Evolutionary conservation across 768 basidiomycete species (phyloP), one percentile per base, ranked within the genome.

Genomic region (Pleurotus eryngii): DNA sequence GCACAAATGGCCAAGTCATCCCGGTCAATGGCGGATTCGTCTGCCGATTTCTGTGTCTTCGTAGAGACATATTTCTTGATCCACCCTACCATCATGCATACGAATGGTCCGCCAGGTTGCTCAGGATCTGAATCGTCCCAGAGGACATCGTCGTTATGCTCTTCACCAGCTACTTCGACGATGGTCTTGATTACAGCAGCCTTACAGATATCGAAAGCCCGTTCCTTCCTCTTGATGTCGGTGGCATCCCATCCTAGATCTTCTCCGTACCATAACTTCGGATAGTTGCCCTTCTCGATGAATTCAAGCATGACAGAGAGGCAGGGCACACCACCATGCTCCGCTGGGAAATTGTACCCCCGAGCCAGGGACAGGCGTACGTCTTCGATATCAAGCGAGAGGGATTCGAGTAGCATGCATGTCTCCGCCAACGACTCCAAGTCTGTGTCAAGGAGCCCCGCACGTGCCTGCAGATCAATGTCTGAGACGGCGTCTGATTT

Each of bases 1-100:
- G 90, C 92, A 63, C 91, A 94, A 47, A 94, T 90, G 18, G 83
- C 77, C 65, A 96, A 76, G 68, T 96, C 94, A 64, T 94, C 89
- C 59, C 80, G 70, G 46, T 68, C 67, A 7, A 61, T 58, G 22
- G 64, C 56, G 35, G 64, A 61, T 27, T 60, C 62, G 9, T 70
- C 38, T n/a, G 20, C 7, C 18, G 26, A 39, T 24, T 46, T 66
- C 71, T 65, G 61, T 42, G 74, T 70, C 65, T 71, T 66, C 43
- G 75, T 70, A 50, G 71, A 65, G 26, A 80, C 78, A 65, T 86
- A 85, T 26, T 70, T 69, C 60, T 81, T 82, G 55, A 95, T 82
- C 91, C 92, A 93, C 38, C 74, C 70, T 47, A 89, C 83, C 84
- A 95, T 86, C 64, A 78, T 81, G 59, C 73, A 78, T 22, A 95